A percentile compares a stretch with the other conserved stretches of the same genome.
Conservation (phyloP, 768 basidiomycete genomes). For the Kwoniella newhampshirensis region DNA sequence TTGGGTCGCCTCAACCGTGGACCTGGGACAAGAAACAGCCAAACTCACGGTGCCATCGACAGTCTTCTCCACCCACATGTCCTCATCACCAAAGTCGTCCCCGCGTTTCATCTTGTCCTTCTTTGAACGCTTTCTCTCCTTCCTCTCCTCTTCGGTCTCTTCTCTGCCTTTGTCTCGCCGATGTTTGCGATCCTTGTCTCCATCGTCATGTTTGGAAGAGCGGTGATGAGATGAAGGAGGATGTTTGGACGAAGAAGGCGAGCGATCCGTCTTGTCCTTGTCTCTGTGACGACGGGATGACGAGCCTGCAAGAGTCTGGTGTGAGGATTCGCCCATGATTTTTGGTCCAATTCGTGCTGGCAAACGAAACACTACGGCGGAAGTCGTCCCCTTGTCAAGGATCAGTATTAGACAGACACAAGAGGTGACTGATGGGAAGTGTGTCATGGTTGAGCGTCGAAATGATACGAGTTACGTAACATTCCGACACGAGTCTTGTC, state of each 20-base stretch:
- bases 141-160: constrained; percentile 39
- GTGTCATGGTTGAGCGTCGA: no score
- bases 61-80: constrained; percentile 59
- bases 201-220: constrained; percentile 13
- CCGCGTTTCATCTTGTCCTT: constrained; percentile 55
- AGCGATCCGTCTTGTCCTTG: constrained; percentile 3
- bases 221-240: constrained; percentile 9
- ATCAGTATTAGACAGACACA: no score
- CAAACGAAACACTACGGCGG: no score
- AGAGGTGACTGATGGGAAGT: no score
- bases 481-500: no score
- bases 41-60: constrained; percentile 33
- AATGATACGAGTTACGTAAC: no score
- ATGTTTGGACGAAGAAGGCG: constrained; percentile 11
- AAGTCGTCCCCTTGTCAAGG: no score
- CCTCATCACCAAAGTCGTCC: constrained; percentile 64
- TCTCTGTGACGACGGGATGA: constrained; percentile 14
- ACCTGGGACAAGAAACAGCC: no score
- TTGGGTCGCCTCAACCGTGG: no score
- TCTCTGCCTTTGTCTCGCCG: constrained; percentile 33
- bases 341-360: no score
- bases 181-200: constrained; percentile 14
- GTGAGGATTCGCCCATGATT: constrained; percentile 23
- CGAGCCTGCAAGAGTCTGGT: constrained; percentile 11
- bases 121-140: constrained; percentile 40